Base-by-base conservation (phyloP, 108 stramenopile species). In the Cyclostephanos invisitatus region DNA sequence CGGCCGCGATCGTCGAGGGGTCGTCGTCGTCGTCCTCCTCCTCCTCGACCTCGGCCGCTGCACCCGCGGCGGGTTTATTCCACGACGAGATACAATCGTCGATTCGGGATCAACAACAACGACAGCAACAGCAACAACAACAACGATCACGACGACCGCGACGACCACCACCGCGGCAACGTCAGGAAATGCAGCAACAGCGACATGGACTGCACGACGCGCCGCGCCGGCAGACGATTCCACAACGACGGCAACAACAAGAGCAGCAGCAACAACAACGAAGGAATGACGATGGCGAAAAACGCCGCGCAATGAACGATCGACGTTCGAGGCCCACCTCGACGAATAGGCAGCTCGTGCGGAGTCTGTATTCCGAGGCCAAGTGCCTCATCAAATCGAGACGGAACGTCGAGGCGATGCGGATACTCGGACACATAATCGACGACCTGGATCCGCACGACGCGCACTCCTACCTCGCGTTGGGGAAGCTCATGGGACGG, bases 381-480 rank as follows among this genome's bases (percentile, higher is more conserved):
- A 51, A 60, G 17, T 11, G 15, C 1, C 62, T 64, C 35, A 62
- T 64, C 54, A 64, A 64, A 17, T 32, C 5, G 8, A 62, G 72
- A 0, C 35, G 22, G 0, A 85, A 86, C 86, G 51, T 63, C 2
- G 72, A 87, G 56, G 88, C 91, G 17, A 62, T 55, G 1, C 32
- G 62, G 14, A 22, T 86, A 35, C 73, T 86, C 22, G 17, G 74
- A 10, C 27, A 80, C 63, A 90, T 94, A 58, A 64, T 94, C 10
- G 61, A 60, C 17, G 58, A 67, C 0, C 57, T 80, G 11, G 86
- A 88, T 60, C 81, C 87, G 1, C 53, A 32, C 1, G 90, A 94
- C 77, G 82, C 89, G 24, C 86, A 91, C 59, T 82, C 76, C 49
- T 86, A 94, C 66, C 73, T 94, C 36, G 90, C 90, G 0, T 63